These are phyloP conservation scores for Phytophthora parvispora DNA, from an alignment of 352 stramenopile genomes.

Conservation along the genomic window DNA sequence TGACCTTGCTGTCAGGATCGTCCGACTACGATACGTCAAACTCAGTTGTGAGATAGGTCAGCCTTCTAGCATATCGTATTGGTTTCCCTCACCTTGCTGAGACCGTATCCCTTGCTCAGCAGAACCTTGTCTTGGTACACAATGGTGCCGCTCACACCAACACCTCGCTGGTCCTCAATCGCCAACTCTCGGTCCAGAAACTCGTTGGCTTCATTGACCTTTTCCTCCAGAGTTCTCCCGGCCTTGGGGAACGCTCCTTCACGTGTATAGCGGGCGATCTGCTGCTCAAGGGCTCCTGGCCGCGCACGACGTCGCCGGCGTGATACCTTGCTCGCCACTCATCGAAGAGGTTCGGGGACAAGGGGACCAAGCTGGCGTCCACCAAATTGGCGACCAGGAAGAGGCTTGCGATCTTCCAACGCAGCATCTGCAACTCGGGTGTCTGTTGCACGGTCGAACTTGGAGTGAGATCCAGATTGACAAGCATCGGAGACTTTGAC, in stretches of 20 bases:
- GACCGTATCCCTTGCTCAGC: conserved; percentile 52
- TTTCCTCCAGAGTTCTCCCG: conserved; percentile 47
- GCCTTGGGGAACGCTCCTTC: conserved; percentile 44
- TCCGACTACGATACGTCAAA: conserved; percentile 25
- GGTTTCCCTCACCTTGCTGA: conserved; percentile 35
- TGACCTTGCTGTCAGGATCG: conserved; percentile 42
- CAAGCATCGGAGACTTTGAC: conserved; percentile 13
- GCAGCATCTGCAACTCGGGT: background rate
- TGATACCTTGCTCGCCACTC: conserved; percentile 31
- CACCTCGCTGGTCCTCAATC: conserved; percentile 43
- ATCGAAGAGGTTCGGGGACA: conserved; percentile 34
- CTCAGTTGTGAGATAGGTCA: background rate
- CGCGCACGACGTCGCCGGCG: conserved; percentile 37
- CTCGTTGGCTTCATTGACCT: conserved; percentile 50
- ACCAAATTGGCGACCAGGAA: conserved; percentile 1
- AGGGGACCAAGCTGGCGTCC: conserved; percentile 1
- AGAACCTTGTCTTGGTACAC: conserved; percentile 66
- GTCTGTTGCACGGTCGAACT: background rate
- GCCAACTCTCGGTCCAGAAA: conserved; percentile 55
- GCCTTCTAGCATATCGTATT: too few species aligned
- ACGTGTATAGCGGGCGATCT: conserved; percentile 44
- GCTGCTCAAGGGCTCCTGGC: conserved; percentile 34
- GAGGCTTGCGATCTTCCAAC: conserved; percentile 7
- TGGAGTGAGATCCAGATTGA: conserved; percentile 18
- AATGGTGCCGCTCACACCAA: conserved; percentile 54